Base-by-base conservation (phyloP, 495 filamentous ascomycete species). In the Diplogelasinospora grovesii region DNA sequence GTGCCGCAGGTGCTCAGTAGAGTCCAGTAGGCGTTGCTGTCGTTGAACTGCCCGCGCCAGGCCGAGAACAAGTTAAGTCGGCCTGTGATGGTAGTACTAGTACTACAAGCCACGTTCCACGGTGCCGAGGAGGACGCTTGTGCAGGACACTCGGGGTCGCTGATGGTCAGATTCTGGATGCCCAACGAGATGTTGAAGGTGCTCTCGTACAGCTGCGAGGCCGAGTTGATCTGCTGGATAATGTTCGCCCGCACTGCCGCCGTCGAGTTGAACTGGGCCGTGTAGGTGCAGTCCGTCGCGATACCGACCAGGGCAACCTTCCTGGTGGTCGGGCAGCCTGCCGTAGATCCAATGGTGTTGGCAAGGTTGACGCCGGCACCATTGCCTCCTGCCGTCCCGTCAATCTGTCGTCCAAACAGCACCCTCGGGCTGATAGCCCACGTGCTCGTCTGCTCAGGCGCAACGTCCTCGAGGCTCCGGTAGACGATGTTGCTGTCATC, bases 111-210 rank as follows among this genome's bases (percentile, higher is more conserved):
- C 28, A 83, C 58, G 49, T 98, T 98, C 88, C 89, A 98, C 7
- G 77, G 80, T 1, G 83, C 77, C 4, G 79, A 70, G 2, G 71
- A 45, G 3, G 81, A 68, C 3, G 83, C 60, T 1, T 75, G 73
- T 2, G 74, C 71, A 0, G 89, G 83, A 55, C 92, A 97, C 5
- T 58, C 58, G 3, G 66, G 52, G 20, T 83, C 74, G 31, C 70
- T 82, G 40, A 97, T 75, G 11, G 86, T 84, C 40, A 98, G 58
- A 57, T 95, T 92, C 44, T 82, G 77, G 39, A 98, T 73, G 28
- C 88, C 92, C 18, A 98, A 77, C 0, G 87, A 85, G 49, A 98
- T 86, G 53, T 95, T 96, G 74, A 98, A 97, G 4, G 83, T 83
- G 39, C 70, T 75, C 64, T 98, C 93, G 51, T 85, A 98, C 3